Evolutionary conservation across 1,284 basidiomycete species (phyloP).

Genomic region (Cutaneotrichosporon curvatum): DNA sequence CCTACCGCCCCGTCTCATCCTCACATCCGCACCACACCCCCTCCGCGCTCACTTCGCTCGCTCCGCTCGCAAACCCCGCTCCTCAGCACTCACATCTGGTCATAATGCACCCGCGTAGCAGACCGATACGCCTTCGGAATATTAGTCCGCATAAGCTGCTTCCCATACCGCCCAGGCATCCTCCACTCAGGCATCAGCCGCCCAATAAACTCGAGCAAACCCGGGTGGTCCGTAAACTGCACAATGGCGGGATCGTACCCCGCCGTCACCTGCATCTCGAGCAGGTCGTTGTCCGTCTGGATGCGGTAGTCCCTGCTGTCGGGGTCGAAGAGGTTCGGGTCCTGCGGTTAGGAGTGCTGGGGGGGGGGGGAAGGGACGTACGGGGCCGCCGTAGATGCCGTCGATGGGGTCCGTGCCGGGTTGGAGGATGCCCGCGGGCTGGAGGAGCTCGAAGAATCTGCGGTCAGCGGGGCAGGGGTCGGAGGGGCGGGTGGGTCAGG

Average conservation of each 20-base stretch:
- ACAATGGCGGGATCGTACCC: slow-evolving; percentile 5
- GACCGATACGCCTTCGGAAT: slow-evolving; percentile 10
- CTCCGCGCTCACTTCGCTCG: neutral
- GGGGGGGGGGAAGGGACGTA: neutral
- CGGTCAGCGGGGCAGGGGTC: neutral
- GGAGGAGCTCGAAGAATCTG: slow-evolving; percentile 13
- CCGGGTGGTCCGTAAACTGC: slow-evolving; percentile 7
- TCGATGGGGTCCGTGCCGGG: slow-evolving; percentile 7
- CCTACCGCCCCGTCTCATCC: too few relatives aligned
- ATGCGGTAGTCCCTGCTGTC: neutral
- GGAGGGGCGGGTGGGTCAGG: neutral
- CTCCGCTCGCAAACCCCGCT: too few relatives aligned
- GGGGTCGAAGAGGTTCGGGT: neutral
- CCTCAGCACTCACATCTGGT: slow-evolving; percentile 11
- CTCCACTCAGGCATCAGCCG: slow-evolving; percentile 11
- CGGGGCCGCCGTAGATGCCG: slow-evolving; percentile 12
- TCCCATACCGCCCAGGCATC: slow-evolving; percentile 8
- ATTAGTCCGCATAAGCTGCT: slow-evolving; percentile 16
- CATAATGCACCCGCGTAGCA: slow-evolving; percentile 14
- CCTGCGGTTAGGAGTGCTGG: neutral
- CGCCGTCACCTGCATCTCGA: slow-evolving; percentile 4
- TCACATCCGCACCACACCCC: neutral
- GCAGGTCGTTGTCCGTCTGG: slow-evolving; percentile 10
- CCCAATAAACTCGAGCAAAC: slow-evolving; percentile 5
- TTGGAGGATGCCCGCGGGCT: slow-evolving; percentile 8